phyloP scores from a whole-genome alignment of 257 asterid species.

The Primulina tabacum region DNA sequence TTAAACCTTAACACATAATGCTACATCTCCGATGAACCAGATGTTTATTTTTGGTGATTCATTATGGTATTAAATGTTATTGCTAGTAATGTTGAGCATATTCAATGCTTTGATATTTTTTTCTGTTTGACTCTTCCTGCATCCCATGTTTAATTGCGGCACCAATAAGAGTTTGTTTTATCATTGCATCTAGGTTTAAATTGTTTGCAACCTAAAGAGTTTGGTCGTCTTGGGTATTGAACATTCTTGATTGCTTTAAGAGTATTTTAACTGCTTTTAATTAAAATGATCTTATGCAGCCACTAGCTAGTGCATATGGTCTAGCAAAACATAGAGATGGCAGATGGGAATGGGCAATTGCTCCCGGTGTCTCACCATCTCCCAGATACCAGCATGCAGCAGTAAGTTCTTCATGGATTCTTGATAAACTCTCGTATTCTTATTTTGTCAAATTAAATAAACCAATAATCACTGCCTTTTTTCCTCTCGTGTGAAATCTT shows the following conservation, averaged over 20 bases:
- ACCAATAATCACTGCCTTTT: neutral
- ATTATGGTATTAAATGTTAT: too few species aligned
- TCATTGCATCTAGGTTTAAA: neutral
- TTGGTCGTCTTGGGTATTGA: neutral
- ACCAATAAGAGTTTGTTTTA: neutral
- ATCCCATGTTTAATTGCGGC: neutral
- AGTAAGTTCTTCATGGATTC: slow-evolving; percentile 41
- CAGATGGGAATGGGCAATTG: slow-evolving; percentile 99
- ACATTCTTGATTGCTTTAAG: neutral
- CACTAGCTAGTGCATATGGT: slow-evolving; percentile 94
- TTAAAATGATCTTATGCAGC: slow-evolving; percentile 45
- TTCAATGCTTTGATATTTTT: neutral
- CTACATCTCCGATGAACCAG: neutral
- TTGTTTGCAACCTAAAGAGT: too few species aligned
- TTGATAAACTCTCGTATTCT: slow-evolving; percentile 3
- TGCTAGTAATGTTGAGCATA: neutral
- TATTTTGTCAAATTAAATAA: slow-evolving; percentile 15
- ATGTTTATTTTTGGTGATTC: neutral
- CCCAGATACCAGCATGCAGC: slow-evolving; percentile 98
- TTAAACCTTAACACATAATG: neutral
- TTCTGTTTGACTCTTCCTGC: neutral
- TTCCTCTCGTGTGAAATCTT: slow-evolving; percentile 3
- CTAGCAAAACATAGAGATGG: slow-evolving; percentile 99
- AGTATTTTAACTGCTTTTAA: slow-evolving; percentile 7
- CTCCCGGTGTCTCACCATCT: slow-evolving; percentile 99